phyloP scores from a whole-genome alignment of 2,329 filamentous ascomycete species.

The Stagonosporopsis chrysanthemi region DNA sequence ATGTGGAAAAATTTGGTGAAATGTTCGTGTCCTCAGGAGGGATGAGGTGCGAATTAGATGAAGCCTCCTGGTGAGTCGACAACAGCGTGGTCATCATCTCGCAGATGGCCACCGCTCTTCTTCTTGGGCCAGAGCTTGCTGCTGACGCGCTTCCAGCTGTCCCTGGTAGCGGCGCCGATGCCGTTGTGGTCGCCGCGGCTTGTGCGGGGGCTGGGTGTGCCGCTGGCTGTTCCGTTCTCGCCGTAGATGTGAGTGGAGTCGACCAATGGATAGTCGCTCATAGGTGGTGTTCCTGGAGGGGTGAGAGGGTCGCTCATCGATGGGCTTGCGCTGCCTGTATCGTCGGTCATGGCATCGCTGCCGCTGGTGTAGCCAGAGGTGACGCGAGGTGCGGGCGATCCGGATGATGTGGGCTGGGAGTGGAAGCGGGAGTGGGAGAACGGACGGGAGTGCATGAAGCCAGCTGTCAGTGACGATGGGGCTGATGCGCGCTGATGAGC shows the following conservation, averaged over 20 bases:
- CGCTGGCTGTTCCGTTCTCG: conserved; percentile 42
- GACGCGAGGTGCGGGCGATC: conserved; percentile 36
- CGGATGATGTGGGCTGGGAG: conserved; percentile 47
- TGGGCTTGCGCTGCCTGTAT: conserved; percentile 64
- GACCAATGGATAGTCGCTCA: conserved; percentile 58
- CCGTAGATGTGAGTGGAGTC: conserved; percentile 48
- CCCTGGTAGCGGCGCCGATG: conserved; percentile 45
- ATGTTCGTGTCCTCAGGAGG: conserved; percentile 4
- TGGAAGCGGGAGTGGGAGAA: conserved; percentile 49
- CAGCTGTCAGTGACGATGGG: conserved; percentile 49
- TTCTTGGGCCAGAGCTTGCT: conserved; percentile 53
- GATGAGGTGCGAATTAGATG: conserved; percentile 12
- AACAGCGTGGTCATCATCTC: conserved; percentile 47
- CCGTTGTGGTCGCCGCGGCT: conserved; percentile 50
- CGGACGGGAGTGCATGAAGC: conserved; percentile 47
- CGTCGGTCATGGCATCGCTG: conserved; percentile 63
- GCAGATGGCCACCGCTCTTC: conserved; percentile 46
- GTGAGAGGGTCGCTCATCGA: conserved; percentile 71
- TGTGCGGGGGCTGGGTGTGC: conserved; percentile 48
- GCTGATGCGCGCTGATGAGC: conserved; percentile 50
- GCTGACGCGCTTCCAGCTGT: conserved; percentile 52
- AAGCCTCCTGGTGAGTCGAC: conserved; percentile 33
- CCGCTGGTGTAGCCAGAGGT: conserved; percentile 52
- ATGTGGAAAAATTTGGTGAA: conserved; percentile 19
- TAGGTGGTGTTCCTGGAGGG: conserved; percentile 79